Evolutionary conservation across 2,329 filamentous ascomycete genomes (phyloP).

Genomic region (Colletotrichum sp.): DNA sequence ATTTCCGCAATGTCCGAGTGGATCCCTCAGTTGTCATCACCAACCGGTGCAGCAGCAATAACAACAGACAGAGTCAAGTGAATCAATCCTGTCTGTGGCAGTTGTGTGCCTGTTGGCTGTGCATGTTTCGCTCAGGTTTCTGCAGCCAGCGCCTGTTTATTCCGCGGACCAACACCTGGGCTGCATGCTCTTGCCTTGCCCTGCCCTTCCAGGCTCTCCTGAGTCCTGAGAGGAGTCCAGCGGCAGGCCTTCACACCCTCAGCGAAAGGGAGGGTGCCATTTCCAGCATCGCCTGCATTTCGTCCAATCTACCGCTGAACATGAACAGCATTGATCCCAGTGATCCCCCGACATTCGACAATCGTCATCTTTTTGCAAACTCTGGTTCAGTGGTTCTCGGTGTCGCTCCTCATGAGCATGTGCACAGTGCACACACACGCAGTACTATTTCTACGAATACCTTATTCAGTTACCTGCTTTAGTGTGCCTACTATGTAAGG

Average conservation of each 20-base stretch:
- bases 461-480: not conserved
- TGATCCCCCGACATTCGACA: not conserved
- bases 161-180: not conserved
- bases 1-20: constrained; percentile 5
- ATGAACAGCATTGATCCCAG: not conserved
- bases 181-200: not conserved
- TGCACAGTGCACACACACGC: not conserved
- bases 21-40: not conserved
- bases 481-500: not conserved
- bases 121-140: constrained; percentile 5
- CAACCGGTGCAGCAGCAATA: not conserved
- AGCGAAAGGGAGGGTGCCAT: not conserved
- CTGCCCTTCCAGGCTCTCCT: not conserved
- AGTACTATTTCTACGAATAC: not conserved
- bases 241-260: not conserved
- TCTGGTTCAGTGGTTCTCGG: not conserved
- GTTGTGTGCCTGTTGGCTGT: not conserved
- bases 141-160: constrained; percentile 1
- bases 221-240: not conserved
- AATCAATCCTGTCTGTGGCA: not conserved
- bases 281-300: not conserved
- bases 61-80: not conserved
- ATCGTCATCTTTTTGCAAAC: not conserved
- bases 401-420: not conserved
- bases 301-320: not conserved